Evolutionary conservation across 2,329 filamentous ascomycete species (phyloP).

Genomic region (Xylaria sp.): DNA sequence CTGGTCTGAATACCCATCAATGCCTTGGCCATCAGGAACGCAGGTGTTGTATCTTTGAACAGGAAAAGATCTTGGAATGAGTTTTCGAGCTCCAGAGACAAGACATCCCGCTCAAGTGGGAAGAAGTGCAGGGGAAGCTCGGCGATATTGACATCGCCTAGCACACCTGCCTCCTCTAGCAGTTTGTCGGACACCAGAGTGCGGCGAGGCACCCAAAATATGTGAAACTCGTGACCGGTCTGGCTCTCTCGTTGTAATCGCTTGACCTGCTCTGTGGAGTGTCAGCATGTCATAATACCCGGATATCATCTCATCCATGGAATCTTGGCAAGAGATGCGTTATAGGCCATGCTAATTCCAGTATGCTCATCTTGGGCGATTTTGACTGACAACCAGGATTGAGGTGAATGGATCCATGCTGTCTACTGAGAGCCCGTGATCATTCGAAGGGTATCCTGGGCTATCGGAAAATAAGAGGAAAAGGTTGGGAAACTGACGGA

Average conservation of each 20-base stretch:
- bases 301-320: constrained; percentile 50
- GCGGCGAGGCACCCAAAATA: constrained; percentile 93
- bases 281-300: constrained; percentile 64
- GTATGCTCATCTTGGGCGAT: constrained; percentile 54
- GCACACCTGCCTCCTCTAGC: constrained; percentile 87
- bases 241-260: constrained; percentile 84
- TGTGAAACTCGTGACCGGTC: constrained; percentile 91
- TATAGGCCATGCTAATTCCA: constrained; percentile 43
- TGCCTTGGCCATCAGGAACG: constrained; percentile 85
- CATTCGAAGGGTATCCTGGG: not conserved
- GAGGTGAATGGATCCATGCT: constrained; percentile 14
- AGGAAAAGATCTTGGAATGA: constrained; percentile 87
- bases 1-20: constrained; percentile 92
- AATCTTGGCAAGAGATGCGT: constrained; percentile 39
- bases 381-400: constrained; percentile 59
- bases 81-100: constrained; percentile 88
- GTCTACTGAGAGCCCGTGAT: constrained; percentile 18
- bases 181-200: constrained; percentile 90
- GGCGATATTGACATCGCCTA: constrained; percentile 87
- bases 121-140: constrained; percentile 91
- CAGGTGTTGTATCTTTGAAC: constrained; percentile 86
- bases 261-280: constrained; percentile 81
- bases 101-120: constrained; percentile 84
- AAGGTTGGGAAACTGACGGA: constrained; percentile 50
- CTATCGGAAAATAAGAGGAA: not conserved